Evolutionary conservation across 805 yeast genomes (phyloP).

Genomic region (Candida broadrunensis): DNA sequence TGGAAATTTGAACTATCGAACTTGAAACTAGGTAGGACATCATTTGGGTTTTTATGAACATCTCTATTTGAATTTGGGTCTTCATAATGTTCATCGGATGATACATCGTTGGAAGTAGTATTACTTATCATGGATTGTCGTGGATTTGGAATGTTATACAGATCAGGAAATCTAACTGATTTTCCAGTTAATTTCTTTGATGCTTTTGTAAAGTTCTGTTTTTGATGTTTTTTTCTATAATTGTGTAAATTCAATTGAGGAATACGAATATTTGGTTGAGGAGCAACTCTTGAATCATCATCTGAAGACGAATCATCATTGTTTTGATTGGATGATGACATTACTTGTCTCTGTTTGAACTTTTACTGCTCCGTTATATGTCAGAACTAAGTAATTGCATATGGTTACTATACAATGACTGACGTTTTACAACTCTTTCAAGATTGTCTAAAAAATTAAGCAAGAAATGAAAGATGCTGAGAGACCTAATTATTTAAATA

Average conservation of each 20-base stretch:
- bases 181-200: conserved; percentile 3
- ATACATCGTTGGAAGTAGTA: neutral
- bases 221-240: conserved; percentile 5
- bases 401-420: no score
- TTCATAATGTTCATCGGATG: neutral
- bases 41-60: conserved; percentile 1
- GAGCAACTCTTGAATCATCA: neutral
- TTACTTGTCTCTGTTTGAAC: no score
- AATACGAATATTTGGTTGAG: conserved; percentile 4
- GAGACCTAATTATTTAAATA: no score
- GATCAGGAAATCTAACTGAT: conserved; percentile 5
- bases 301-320: conserved; percentile 1
- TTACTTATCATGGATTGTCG: neutral
- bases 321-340: neutral
- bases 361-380: no score
- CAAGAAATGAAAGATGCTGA: no score
- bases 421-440: no score
- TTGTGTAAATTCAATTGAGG: conserved; percentile 5
- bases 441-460: no score
- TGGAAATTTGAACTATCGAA: conserved; percentile 2
- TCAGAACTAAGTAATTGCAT: no score
- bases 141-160: conserved; percentile 6
- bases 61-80: neutral
- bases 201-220: conserved; percentile 5
- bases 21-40: conserved; percentile 21